Evolutionary conservation across 768 basidiomycete species (phyloP).

Genomic region (Termitomyces heimii): DNA sequence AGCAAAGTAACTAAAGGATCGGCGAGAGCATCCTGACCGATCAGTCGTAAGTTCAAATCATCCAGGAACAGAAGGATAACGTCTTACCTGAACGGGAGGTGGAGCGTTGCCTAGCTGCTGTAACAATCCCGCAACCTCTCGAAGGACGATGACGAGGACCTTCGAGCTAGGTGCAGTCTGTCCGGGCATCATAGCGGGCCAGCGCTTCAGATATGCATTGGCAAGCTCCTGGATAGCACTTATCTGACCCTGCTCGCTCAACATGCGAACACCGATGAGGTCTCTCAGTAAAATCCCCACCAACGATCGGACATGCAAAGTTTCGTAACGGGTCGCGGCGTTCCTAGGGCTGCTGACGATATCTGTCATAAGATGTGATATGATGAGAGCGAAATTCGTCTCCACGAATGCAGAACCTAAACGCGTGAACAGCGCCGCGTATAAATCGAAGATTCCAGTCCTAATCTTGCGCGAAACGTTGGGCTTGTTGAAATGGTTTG

Average conservation of each 20-base stretch:
- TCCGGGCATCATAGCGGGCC: constrained; percentile 92
- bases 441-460: constrained; percentile 87
- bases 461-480: constrained; percentile 62
- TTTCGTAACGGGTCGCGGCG: constrained; percentile 61
- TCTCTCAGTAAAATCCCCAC: constrained; percentile 79
- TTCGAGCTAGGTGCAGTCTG: constrained; percentile 62
- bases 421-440: constrained; percentile 66
- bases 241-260: constrained; percentile 94
- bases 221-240: constrained; percentile 84
- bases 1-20: constrained; percentile 84
- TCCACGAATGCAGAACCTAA: constrained; percentile 81
- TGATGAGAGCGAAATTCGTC: constrained; percentile 71
- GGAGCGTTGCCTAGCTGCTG: constrained; percentile 92
- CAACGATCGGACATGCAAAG: constrained; percentile 61
- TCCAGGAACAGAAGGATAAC: neutral
- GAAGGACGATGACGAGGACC: constrained; percentile 67
- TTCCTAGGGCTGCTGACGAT: constrained; percentile 60
- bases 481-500: constrained; percentile 74
- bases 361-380: constrained; percentile 73
- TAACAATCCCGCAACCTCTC: constrained; percentile 81
- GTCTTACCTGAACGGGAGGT: constrained; percentile 70
- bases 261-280: constrained; percentile 80
- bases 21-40: constrained; percentile 66
- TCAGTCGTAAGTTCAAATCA: neutral
- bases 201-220: constrained; percentile 76